A percentile compares a stretch with the other conserved stretches of the same genome.
Evolutionary conservation across 768 basidiomycete species (phyloP).

Genomic region (Trichaptum fuscoviolaceum): DNA sequence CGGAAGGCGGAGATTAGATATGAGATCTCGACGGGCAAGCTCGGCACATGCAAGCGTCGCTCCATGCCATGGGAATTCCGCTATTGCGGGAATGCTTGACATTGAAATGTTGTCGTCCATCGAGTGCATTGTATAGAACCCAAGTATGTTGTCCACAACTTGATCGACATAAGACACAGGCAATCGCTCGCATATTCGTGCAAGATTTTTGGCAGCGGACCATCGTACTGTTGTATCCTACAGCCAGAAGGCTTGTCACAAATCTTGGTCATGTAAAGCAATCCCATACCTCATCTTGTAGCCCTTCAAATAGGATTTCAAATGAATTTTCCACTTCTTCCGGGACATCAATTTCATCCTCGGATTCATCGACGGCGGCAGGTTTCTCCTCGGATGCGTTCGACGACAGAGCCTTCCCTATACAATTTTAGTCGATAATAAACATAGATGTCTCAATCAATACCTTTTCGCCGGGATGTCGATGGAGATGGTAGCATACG

Average conservation of each 20-base stretch:
- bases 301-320: conserved; percentile 60
- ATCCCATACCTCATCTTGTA: conserved; percentile 72
- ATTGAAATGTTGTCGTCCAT: conserved; percentile 49
- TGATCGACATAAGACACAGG: conserved; percentile 71
- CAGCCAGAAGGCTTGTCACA: conserved; percentile 7
- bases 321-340: conserved; percentile 72
- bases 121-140: conserved; percentile 73
- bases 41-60: conserved; percentile 90
- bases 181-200: conserved; percentile 77
- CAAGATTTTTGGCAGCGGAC: conserved; percentile 89
- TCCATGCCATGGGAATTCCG: conserved; percentile 93
- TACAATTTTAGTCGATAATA: not conserved
- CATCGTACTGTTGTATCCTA: conserved; percentile 95
- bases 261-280: not conserved
- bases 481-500: conserved; percentile 50
- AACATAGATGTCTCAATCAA: conserved; percentile 9
- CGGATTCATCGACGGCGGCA: conserved; percentile 14
- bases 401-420: conserved; percentile 19
- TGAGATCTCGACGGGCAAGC: conserved; percentile 77
- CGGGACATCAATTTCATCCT: conserved; percentile 60
- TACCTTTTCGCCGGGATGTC: conserved; percentile 38
- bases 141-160: conserved; percentile 74
- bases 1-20: conserved; percentile 51
- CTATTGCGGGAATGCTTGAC: conserved; percentile 68
- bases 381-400: conserved; percentile 13